phyloP scores from a whole-genome alignment of 2,329 filamentous ascomycete species.

The Phaeosphaeriaceae sp. region DNA sequence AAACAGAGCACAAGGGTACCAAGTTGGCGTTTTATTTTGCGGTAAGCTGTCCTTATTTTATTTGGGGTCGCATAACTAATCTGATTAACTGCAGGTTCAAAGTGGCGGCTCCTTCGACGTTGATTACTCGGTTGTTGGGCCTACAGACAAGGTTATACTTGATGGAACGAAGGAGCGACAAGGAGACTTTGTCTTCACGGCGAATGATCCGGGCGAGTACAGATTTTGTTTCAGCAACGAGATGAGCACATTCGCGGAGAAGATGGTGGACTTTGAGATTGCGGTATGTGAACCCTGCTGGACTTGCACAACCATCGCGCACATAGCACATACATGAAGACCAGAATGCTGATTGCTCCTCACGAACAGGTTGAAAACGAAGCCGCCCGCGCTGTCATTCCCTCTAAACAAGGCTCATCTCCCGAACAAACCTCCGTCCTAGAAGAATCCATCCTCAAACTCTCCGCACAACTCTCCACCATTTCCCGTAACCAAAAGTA shows the following conservation, averaged over 20 bases:
- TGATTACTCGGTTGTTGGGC: constrained; percentile 87
- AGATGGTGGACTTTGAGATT: constrained; percentile 98
- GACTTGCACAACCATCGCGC: no score
- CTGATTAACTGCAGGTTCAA: constrained; percentile 73
- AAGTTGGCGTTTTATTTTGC: constrained; percentile 99
- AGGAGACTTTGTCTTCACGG: constrained; percentile 97
- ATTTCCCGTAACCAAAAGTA: constrained; percentile 98
- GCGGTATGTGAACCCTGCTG: constrained; percentile 72
- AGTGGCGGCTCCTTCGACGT: constrained; percentile 97
- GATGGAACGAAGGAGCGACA: constrained; percentile 90
- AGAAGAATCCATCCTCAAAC: constrained; percentile 94
- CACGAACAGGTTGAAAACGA: constrained; percentile 83
- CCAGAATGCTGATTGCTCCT: constrained; percentile 2
- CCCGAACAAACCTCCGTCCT: constrained; percentile 88
- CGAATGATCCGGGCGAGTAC: constrained; percentile 86
- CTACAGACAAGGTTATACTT: constrained; percentile 79
- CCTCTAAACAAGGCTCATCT: constrained; percentile 84
- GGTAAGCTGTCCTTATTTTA: constrained; percentile 57
- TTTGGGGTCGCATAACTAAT: constrained; percentile 1
- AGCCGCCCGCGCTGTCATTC: constrained; percentile 75
- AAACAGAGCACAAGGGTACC: constrained; percentile 75
- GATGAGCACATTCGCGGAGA: constrained; percentile 97
- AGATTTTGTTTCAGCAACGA: constrained; percentile 98
- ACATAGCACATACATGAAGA: not conserved
- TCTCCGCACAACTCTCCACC: constrained; percentile 90